Evolutionary conservation across 345 rosid genomes (phyloP).

Genomic region (Ceriops zippeliana): DNA sequence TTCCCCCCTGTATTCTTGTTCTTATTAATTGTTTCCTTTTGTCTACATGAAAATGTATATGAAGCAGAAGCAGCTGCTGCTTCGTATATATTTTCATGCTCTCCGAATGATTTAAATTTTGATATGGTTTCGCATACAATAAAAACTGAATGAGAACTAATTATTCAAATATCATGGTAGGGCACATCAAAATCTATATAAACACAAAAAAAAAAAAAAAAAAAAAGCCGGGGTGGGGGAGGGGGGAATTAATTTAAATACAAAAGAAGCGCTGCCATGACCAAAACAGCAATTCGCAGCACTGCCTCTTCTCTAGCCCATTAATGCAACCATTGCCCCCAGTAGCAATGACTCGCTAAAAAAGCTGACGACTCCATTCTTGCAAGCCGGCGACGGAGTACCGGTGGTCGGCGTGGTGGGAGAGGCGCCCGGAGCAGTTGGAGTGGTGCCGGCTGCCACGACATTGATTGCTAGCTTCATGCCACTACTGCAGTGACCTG

Average conservation of each 20-base stretch:
- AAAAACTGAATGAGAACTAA: too few relatives aligned
- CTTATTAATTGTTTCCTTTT: too few relatives aligned
- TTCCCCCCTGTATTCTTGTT: too few relatives aligned
- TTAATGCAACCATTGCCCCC: constrained; percentile 19
- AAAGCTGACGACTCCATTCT: constrained; percentile 18
- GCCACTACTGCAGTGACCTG: constrained; percentile 42
- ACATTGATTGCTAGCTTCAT: constrained; percentile 52
- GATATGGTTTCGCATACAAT: too few relatives aligned
- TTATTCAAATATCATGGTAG: not conserved
- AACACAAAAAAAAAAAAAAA: not conserved
- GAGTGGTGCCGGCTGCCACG: constrained; percentile 17
- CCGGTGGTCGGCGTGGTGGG: not conserved
- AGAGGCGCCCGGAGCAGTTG: constrained; percentile 7
- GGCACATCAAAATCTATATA: too few relatives aligned
- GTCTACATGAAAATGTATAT: too few relatives aligned
- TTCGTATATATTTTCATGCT: too few relatives aligned
- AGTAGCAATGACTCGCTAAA: constrained; percentile 3
- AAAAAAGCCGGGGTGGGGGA: too few relatives aligned
- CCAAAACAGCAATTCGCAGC: constrained; percentile 23
- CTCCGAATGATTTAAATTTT: too few relatives aligned
- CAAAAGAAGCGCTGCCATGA: not conserved
- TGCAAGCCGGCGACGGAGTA: not conserved
- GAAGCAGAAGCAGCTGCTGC: too few relatives aligned
- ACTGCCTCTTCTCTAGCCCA: constrained; percentile 66
- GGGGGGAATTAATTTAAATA: not conserved